Base-by-base conservation (phyloP, 73 alveolate species). In the Breviolum minutum region DNA sequence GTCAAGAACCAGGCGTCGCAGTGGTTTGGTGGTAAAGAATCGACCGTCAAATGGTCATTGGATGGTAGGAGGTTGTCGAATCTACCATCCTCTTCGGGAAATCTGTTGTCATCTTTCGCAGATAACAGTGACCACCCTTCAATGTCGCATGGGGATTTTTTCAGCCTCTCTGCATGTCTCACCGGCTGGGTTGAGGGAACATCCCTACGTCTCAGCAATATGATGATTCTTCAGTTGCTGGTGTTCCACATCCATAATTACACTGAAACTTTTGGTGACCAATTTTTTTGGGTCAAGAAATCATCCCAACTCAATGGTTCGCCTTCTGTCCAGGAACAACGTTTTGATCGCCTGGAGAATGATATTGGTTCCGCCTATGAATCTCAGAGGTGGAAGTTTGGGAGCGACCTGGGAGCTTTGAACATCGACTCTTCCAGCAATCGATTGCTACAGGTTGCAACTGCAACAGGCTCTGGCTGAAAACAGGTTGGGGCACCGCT, bases 361-460 rank as follows among this genome's bases (percentile, higher is more conserved):
- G 97, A 91, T 40, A 91, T 91, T 63, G 81, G 87, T 32, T 91
- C 97, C 74, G 97, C 88, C 63, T 91, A 91, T 76, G 97, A 91
- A 82, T 91, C 97, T 29, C 97, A 91, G 76, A 70, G 97, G 97
- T 54, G 48, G 68, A 11, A 7, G 66, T 13, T 63, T 48, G 54
- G n/a, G 82, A 73, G 82, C n/a, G 54, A 2, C 54, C 82, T 24
- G 54, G 54, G 54, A 40, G 54, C 54, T 40, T 40, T 40, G 54
- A 40, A 40, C 54, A 40, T 40, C 11, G 69, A 80, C n/a, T n/a
- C n/a, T n/a, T n/a, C n/a, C n/a, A 22, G 7, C 7, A 48, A 10
- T 83, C 40, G 27, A 32, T 8, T 17, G 69, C 9, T n/a, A 27
- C 48, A 91, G 97, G 97, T 20, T 69, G 97, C 97, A 91, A 77